Conservation (phyloP, 495 filamentous ascomycete species). For the Daldinia bambusicola region DNA sequence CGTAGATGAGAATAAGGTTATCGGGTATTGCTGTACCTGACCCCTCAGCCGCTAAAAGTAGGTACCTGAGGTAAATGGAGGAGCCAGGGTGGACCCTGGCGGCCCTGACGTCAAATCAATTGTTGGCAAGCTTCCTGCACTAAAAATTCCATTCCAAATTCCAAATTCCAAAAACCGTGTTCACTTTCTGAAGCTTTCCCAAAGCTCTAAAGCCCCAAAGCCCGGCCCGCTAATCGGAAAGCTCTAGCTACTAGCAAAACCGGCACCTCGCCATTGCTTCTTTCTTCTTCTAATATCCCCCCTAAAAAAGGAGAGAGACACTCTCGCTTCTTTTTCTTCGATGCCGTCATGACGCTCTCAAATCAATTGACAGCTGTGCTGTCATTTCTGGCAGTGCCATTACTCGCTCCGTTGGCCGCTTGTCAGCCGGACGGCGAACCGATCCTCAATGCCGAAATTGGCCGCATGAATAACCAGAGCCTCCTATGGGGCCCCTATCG, state of each 20-base stretch:
- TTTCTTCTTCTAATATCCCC: slow-evolving; percentile 6
- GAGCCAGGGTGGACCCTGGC: slow-evolving; percentile 29
- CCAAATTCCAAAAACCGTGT: slow-evolving; percentile 45
- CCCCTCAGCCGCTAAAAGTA: background rate
- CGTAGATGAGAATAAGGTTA: slow-evolving; percentile 28
- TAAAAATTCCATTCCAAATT: slow-evolving; percentile 34
- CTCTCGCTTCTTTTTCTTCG: slow-evolving; percentile 10
- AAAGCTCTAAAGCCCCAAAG: slow-evolving; percentile 12
- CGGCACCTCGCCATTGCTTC: background rate
- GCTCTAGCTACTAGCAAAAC: slow-evolving; percentile 7
- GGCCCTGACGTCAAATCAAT: slow-evolving; percentile 37
- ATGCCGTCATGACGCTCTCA: slow-evolving; percentile 43
- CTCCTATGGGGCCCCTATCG: slow-evolving; percentile 97
- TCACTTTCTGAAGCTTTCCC: slow-evolving; percentile 38
- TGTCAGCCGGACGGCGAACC: slow-evolving; percentile 46
- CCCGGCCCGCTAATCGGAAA: slow-evolving; percentile 11
- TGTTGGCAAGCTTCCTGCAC: slow-evolving; percentile 34
- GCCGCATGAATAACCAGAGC: slow-evolving; percentile 77
- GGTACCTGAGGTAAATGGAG: no score
- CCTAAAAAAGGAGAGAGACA: background rate
- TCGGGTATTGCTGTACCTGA: background rate
- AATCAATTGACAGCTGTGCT: slow-evolving; percentile 49
- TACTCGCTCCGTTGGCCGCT: slow-evolving; percentile 13
- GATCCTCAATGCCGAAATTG: slow-evolving; percentile 62
- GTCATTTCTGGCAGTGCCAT: slow-evolving; percentile 37